Conservation (phyloP, 202 grass and related monocot genomes). For the Dendrocalamus latiflorus region DNA sequence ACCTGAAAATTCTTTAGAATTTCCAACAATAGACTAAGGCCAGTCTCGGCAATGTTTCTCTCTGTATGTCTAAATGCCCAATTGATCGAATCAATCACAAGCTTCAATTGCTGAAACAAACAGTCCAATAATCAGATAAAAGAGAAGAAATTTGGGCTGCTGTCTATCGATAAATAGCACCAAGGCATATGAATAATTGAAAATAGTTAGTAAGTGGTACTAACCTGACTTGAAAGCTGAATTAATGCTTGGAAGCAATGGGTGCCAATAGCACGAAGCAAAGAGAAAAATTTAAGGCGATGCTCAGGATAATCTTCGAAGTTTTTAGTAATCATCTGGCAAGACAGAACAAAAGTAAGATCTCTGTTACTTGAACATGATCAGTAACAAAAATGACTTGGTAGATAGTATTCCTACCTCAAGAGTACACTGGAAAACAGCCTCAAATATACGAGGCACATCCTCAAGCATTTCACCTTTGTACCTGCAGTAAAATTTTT, state of each 20-base stretch:
- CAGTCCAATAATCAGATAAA: conserved; percentile 19
- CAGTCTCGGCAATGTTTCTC: conserved; percentile 98
- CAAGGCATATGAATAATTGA: background rate
- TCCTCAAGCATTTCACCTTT: conserved; percentile 94
- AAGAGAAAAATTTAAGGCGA: conserved; percentile 93
- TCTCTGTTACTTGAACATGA: background rate
- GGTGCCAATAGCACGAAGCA: conserved; percentile 91
- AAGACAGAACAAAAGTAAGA: conserved; percentile 26
- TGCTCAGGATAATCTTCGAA: conserved; percentile 99
- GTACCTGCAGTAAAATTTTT: conserved; percentile 50
- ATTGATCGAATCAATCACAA: conserved; percentile 94
- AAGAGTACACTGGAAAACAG: conserved; percentile 99
- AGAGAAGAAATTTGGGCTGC: background rate
- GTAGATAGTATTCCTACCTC: conserved; percentile 49
- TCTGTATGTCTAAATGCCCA: conserved; percentile 99
- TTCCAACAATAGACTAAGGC: conserved; percentile 85
- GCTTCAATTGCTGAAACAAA: conserved; percentile 91
- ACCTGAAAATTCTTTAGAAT: conserved; percentile 98
- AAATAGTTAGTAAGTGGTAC: conserved; percentile 23
- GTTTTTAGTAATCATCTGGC: conserved; percentile 97
- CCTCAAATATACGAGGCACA: conserved; percentile 86
- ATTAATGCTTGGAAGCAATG: conserved; percentile 99
- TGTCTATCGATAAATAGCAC: background rate
- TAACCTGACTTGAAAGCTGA: conserved; percentile 89
- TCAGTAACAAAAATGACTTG: conserved; percentile 1